phyloP scores from a whole-genome alignment of 176 grass and related monocot genomes.

The Thinopyrum elongatum region DNA sequence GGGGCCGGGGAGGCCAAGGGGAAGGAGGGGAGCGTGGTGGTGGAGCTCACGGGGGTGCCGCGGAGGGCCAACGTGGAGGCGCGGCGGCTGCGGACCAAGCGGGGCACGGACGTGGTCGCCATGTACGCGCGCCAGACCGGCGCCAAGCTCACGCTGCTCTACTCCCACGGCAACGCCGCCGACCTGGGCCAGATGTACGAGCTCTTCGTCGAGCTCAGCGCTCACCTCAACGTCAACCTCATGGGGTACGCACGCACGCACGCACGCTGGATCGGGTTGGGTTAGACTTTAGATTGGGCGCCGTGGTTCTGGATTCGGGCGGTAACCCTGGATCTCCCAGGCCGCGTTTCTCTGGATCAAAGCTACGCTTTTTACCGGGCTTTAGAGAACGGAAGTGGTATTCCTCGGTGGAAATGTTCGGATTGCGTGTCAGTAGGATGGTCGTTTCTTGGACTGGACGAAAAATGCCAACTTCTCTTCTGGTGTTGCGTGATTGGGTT shows the following conservation, averaged over 20 bases:
- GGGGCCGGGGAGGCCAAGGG: not conserved
- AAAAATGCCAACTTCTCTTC: not conserved
- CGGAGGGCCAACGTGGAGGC: constrained; percentile 77
- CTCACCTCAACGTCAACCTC: constrained; percentile 89
- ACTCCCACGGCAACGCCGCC: constrained; percentile 97
- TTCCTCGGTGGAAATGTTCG: not conserved
- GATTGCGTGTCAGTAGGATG: constrained; percentile 26
- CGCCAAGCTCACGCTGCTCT: constrained; percentile 83
- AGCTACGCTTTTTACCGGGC: not conserved
- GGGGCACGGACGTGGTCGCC: constrained; percentile 66
- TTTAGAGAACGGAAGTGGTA: not conserved
- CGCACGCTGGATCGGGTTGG: not conserved
- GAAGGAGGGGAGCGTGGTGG: not conserved
- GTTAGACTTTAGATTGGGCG: not conserved
- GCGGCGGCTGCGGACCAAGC: constrained; percentile 69
- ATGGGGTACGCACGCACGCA: constrained; percentile 61
- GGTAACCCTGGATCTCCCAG: constrained; percentile 10
- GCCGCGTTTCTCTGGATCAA: constrained; percentile 20
- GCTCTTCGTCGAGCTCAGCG: constrained; percentile 90
- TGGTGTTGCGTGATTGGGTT: not conserved
- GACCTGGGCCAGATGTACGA: constrained; percentile 98
- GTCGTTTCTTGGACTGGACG: not conserved
- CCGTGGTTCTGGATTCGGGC: not conserved
- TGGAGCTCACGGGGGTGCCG: constrained; percentile 62
- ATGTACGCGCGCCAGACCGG: constrained; percentile 76